Conservation (phyloP, 306 rosid genomes). For the Ormosia semicastrata region DNA sequence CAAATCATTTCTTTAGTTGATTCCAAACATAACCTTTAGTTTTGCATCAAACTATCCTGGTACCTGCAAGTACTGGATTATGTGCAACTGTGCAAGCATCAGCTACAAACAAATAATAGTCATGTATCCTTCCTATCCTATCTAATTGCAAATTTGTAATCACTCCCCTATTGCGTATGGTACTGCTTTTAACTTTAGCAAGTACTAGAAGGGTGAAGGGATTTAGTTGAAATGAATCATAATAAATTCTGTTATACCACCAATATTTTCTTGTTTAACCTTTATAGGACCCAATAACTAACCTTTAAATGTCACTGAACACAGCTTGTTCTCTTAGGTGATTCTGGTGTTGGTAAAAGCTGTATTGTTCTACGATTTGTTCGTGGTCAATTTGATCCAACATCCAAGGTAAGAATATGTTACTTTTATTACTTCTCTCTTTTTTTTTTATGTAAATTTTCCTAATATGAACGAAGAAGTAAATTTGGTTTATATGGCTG, state of each 20-base stretch:
- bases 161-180: not conserved
- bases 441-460: not conserved
- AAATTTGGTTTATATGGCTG: not conserved
- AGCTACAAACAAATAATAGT: not conserved
- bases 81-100: not conserved
- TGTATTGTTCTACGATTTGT: slow-evolving; percentile 98
- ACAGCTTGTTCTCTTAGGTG: slow-evolving; percentile 97
- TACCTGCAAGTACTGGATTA: not conserved
- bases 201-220: not conserved
- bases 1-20: no score
- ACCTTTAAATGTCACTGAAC: slow-evolving; percentile 33
- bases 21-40: not conserved
- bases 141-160: not conserved
- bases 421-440: not conserved
- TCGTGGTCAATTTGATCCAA: slow-evolving; percentile 98
- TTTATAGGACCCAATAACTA: slow-evolving; percentile 18
- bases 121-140: not conserved
- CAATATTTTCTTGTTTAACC: slow-evolving; percentile 4
- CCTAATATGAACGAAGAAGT: not conserved
- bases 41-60: not conserved
- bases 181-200: not conserved
- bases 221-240: not conserved
- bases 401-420: slow-evolving; percentile 75
- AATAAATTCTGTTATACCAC: not conserved
- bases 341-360: slow-evolving; percentile 99